Evolutionary conservation across 352 stramenopile genomes (phyloP).

Genomic region (Phytophthora chlamydospora): DNA sequence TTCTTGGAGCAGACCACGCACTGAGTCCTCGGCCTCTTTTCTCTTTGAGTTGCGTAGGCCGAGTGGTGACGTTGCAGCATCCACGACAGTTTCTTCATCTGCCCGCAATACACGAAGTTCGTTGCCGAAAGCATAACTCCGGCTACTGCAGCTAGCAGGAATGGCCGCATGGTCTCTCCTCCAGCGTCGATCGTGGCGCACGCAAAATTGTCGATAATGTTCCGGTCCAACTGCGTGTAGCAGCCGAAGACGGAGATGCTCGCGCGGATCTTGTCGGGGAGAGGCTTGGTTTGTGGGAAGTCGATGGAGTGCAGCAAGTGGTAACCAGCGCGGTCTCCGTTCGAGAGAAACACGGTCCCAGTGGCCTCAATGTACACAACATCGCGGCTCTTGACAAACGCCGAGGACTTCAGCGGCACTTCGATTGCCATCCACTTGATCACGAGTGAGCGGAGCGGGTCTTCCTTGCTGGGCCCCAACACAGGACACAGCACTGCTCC

Average conservation of each 20-base stretch:
- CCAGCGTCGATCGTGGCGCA: conserved; percentile 28
- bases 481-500: conserved; percentile 26
- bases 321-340: conserved; percentile 40
- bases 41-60: conserved; percentile 2
- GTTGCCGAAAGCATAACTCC: conserved; percentile 37
- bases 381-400: conserved; percentile 34
- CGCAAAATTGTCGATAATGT: conserved; percentile 44
- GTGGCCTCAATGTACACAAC: conserved; percentile 44
- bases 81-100: conserved; percentile 68
- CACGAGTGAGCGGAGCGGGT: conserved; percentile 28
- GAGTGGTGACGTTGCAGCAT: conserved; percentile 26
- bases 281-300: conserved; percentile 42
- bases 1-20: conserved; percentile 37
- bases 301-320: conserved; percentile 49
- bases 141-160: conserved; percentile 26
- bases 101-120: conserved; percentile 47
- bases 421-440: conserved; percentile 43
- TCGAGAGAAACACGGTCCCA: conserved; percentile 18
- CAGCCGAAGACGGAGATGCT: conserved; percentile 46
- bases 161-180: conserved; percentile 34
- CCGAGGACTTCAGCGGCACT: conserved; percentile 20
- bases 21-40: not conserved
- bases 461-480: conserved; percentile 24
- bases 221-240: conserved; percentile 39
- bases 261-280: conserved; percentile 36